Conservation (phyloP, 305 asterid genomes). For the Rubia tinctorum region DNA sequence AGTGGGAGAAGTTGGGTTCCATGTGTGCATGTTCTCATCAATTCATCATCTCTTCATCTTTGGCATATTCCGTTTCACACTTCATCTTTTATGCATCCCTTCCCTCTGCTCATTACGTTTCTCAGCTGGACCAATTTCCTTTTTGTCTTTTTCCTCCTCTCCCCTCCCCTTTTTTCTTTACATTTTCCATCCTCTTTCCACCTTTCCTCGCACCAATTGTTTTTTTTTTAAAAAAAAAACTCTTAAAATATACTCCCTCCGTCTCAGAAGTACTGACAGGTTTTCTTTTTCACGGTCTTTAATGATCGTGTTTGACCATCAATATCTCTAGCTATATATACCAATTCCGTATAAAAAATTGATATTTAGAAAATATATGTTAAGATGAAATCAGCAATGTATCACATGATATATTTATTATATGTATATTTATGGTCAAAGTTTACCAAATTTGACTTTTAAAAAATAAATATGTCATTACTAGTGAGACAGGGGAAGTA, state of each 20-base stretch:
- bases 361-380: too few relatives aligned
- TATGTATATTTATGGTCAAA: too few relatives aligned
- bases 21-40: conserved; percentile 28
- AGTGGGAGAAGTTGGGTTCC: conserved; percentile 31
- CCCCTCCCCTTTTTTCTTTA: background rate
- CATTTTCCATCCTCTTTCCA: background rate
- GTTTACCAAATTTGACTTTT: too few relatives aligned
- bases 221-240: background rate
- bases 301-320: too few relatives aligned
- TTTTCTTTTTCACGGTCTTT: too few relatives aligned
- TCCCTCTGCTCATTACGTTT: conserved; percentile 24
- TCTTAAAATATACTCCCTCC: background rate
- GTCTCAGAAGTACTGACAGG: too few relatives aligned
- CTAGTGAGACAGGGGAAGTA: too few relatives aligned
- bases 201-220: conserved; percentile 10
- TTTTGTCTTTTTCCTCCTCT: conserved; percentile 36
- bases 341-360: too few relatives aligned
- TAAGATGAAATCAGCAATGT: too few relatives aligned
- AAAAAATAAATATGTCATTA: too few relatives aligned
- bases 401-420: too few relatives aligned
- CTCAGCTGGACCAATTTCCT: conserved; percentile 35
- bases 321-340: too few relatives aligned
- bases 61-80: conserved; percentile 14
- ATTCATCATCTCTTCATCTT: background rate
- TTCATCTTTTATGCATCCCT: conserved; percentile 5